Conservation (phyloP, 106 monocot genomes). For the Allium cepa region DNA sequence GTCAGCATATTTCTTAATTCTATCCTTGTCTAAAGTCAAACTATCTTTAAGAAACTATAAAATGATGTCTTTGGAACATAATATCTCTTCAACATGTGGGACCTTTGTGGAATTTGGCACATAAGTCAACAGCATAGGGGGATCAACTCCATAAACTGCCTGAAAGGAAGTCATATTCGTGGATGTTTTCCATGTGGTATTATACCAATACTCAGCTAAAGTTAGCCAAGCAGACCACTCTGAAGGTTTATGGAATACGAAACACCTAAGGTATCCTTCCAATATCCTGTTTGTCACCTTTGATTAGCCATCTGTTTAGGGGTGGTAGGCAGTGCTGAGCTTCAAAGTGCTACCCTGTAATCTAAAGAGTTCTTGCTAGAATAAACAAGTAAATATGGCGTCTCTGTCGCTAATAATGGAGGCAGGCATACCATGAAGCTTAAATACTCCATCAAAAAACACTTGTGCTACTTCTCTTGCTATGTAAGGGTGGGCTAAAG, state of each 20-base stretch:
- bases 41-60: too few relatives aligned
- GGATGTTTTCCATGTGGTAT: neutral
- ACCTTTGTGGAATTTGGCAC: neutral
- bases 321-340: neutral
- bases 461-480: neutral
- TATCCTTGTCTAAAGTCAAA: too few relatives aligned
- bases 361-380: neutral
- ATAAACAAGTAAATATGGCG: neutral
- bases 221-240: neutral
- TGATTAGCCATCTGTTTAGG: neutral
- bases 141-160: neutral
- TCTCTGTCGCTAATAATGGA: neutral
- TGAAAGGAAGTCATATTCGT: neutral
- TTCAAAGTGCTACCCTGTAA: neutral
- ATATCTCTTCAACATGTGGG: neutral
- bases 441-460: neutral
- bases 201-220: neutral
- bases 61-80: too few relatives aligned
- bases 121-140: neutral
- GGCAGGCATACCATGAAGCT: neutral
- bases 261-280: neutral
- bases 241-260: neutral
- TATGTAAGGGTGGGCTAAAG: neutral
- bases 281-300: neutral
- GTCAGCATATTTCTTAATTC: too few relatives aligned